Evolutionary conservation across 208 protist species (phyloP).

Genomic region (Leishmania gerbilli): DNA sequence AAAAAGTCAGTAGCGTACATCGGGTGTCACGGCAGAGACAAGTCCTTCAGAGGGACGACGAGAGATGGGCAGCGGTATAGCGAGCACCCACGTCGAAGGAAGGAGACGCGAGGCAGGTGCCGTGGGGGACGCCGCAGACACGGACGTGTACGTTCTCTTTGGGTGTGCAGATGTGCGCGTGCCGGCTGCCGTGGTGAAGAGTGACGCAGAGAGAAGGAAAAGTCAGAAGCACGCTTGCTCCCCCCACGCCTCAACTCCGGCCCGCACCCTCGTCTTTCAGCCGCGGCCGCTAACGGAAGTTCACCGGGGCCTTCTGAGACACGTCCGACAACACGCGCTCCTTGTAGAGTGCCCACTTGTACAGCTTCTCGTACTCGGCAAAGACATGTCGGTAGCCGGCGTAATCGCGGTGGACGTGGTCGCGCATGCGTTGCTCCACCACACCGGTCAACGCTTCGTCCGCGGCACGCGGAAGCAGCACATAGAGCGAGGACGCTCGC

Average conservation of each 20-base stretch:
- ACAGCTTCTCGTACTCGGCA: slow-evolving; percentile 45
- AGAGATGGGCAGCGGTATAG: background rate
- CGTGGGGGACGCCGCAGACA: background rate
- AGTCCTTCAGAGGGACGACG: background rate
- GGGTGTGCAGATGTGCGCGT: background rate
- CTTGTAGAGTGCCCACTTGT: slow-evolving; percentile 50
- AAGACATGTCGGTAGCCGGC: slow-evolving; percentile 34
- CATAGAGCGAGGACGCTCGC: slow-evolving; percentile 17
- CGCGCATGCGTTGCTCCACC: slow-evolving; percentile 28
- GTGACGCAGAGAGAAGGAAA: background rate
- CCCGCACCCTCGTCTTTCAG: background rate
- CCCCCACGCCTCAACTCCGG: background rate
- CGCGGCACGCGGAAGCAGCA: slow-evolving; percentile 24
- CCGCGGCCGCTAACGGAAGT: slow-evolving; percentile 9
- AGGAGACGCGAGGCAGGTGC: background rate
- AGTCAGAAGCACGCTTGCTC: background rate
- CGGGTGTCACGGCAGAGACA: background rate
- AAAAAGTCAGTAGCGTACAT: background rate
- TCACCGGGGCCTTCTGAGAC: slow-evolving; percentile 12
- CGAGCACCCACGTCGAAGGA: background rate
- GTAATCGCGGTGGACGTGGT: slow-evolving; percentile 36
- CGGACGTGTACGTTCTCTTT: background rate
- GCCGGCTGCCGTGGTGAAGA: background rate
- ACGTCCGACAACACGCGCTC: slow-evolving; percentile 34
- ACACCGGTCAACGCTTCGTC: slow-evolving; percentile 6